These are phyloP conservation scores for Talaromyces sp. DNA, from an alignment of 2,329 filamentous ascomycete species.

Conservation along the genomic window DNA sequence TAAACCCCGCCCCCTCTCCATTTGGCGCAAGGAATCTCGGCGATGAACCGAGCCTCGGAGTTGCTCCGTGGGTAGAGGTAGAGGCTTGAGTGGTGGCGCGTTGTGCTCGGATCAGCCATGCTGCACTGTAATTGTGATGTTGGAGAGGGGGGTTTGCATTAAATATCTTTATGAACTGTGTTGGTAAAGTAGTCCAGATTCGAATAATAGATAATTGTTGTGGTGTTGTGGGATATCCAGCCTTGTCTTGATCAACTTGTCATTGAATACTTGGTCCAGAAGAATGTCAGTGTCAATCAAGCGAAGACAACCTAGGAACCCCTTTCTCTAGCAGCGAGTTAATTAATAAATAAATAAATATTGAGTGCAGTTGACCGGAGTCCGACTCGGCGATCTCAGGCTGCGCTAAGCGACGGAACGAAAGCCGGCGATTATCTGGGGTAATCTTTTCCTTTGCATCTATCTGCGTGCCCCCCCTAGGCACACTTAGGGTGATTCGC, in stretches of 20 bases:
- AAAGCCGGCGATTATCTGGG: background rate
- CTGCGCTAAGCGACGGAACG: background rate
- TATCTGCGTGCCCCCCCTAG: background rate
- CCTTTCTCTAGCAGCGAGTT: background rate
- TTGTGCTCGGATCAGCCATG: background rate
- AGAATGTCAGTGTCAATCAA: background rate
- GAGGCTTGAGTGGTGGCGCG: background rate
- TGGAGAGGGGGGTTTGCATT: background rate
- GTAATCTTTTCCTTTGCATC: background rate
- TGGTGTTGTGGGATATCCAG: background rate
- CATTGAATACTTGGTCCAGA: background rate
- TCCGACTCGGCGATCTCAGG: background rate
- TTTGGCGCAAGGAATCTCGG: background rate
- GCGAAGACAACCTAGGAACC: background rate
- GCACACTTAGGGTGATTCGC: background rate
- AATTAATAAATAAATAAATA: no score
- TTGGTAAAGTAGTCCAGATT: background rate
- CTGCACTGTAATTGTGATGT: background rate
- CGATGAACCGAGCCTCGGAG: conserved; percentile 6
- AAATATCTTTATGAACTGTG: background rate
- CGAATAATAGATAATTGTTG: background rate
- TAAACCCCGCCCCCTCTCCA: conserved; percentile 1
- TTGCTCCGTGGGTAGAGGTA: no score
- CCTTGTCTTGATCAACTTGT: background rate
- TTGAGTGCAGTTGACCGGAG: background rate